Conservation (phyloP, 371 early-diverging fungal genomes). For the Mucor circinelloides region DNA sequence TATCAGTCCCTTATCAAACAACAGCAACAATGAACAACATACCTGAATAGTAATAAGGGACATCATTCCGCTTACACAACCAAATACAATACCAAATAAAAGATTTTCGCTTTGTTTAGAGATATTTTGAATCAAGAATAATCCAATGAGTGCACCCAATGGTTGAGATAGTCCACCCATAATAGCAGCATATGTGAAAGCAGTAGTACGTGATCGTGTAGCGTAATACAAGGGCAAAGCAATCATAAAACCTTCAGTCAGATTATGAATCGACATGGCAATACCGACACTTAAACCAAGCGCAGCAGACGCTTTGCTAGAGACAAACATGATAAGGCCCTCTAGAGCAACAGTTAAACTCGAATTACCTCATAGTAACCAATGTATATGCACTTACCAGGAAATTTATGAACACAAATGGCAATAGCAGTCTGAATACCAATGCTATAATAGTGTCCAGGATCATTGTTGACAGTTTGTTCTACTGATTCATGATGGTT, state of each 20-base stretch:
- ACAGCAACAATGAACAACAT: not conserved
- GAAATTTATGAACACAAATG: conserved; percentile 80
- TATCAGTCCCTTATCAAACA: not conserved
- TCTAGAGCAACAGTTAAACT: conserved; percentile 35
- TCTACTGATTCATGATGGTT: conserved; percentile 24
- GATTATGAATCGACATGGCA: conserved; percentile 80
- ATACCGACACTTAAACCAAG: conserved; percentile 72
- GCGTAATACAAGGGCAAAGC: conserved; percentile 74
- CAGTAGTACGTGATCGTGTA: conserved; percentile 61
- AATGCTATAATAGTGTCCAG: conserved; percentile 40
- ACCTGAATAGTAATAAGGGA: conserved; percentile 56
- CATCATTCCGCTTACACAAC: conserved; percentile 73
- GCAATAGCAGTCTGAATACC: conserved; percentile 83
- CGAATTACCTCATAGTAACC: not conserved
- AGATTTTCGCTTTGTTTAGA: conserved; percentile 45
- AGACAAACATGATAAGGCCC: conserved; percentile 77
- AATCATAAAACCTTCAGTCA: conserved; percentile 81
- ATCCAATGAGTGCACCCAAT: conserved; percentile 59
- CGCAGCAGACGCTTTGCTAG: conserved; percentile 58
- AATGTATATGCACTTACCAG: conserved; percentile 41
- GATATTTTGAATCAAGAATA: conserved; percentile 47
- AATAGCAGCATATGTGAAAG: conserved; percentile 64
- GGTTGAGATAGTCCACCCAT: conserved; percentile 72
- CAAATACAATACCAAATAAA: conserved; percentile 59
- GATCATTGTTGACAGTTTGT: conserved; percentile 14